Percentiles rank a stretch among this genome's conserved stretches.
Evolutionary conservation across 208 protist genomes (phyloP).

Genomic region (Wallacemonas sp.): DNA sequence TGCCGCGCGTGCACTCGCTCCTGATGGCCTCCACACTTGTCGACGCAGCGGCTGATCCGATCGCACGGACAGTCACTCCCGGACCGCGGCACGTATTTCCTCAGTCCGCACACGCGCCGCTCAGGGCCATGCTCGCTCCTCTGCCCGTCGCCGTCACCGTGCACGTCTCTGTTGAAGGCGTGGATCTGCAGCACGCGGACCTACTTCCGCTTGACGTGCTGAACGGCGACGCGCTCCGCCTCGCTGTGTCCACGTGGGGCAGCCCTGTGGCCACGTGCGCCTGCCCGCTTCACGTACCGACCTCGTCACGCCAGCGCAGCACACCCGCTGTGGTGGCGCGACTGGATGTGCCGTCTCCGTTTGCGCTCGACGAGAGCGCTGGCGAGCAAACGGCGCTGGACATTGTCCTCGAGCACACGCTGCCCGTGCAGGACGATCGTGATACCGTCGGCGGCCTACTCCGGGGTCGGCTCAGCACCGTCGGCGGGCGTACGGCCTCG

Average conservation of each 20-base stretch:
- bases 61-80: too few relatives aligned
- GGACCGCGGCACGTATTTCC: neutral
- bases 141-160: conserved; percentile 17
- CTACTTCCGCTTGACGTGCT: neutral
- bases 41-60: too few relatives aligned
- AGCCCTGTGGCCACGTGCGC: neutral
- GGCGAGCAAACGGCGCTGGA: conserved; percentile 1
- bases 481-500: neutral
- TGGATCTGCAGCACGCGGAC: neutral
- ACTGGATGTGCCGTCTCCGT: neutral
- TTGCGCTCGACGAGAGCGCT: neutral
- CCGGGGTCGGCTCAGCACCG: neutral
- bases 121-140: conserved; percentile 24
- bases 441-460: neutral
- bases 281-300: neutral
- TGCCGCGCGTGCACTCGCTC: conserved; percentile 7
- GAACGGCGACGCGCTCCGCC: neutral
- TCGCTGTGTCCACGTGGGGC: conserved; percentile 3
- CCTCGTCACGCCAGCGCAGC: neutral
- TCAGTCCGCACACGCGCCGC: conserved; percentile 17
- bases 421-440: neutral
- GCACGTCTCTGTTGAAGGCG: conserved; percentile 22
- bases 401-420: conserved; percentile 12
- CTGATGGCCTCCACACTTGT: neutral
- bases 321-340: neutral